phyloP scores from a whole-genome alignment of 1,284 basidiomycete genomes.

The Pseudozyma flocculosa region DNA sequence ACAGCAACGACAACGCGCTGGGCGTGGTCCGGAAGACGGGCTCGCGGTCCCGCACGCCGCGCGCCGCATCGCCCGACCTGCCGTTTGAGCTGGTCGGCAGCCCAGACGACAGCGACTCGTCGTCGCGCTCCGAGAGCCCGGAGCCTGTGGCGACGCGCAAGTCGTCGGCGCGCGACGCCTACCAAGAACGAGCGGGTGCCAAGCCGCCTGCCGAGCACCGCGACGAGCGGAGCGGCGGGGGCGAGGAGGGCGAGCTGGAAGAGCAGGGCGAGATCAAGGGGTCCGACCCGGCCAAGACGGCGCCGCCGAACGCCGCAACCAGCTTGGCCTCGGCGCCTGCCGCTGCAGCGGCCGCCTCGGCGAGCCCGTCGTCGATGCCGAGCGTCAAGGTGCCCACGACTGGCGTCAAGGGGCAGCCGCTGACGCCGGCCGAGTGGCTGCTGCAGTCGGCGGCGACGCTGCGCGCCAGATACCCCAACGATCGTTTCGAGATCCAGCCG shows the following conservation, averaged over 20 bases:
- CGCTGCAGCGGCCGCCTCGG: background rate
- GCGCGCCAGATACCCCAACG: constrained; percentile 74
- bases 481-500: constrained; percentile 65
- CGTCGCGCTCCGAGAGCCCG: constrained; percentile 28
- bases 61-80: constrained; percentile 31
- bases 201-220: too few relatives aligned
- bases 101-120: constrained; percentile 42
- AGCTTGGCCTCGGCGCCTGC: constrained; percentile 57
- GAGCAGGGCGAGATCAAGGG: constrained; percentile 63
- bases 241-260: constrained; percentile 67
- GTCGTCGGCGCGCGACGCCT: constrained; percentile 1
- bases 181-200: too few relatives aligned
- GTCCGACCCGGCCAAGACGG: constrained; percentile 13
- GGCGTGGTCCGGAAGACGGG: constrained; percentile 5
- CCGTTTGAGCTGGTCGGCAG: constrained; percentile 51
- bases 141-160: constrained; percentile 27
- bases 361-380: constrained; percentile 8
- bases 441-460: constrained; percentile 67
- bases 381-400: constrained; percentile 10
- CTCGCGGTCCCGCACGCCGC: constrained; percentile 1
- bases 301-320: constrained; percentile 9
- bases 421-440: constrained; percentile 69
- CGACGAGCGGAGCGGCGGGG: too few relatives aligned
- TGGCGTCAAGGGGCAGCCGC: constrained; percentile 5
- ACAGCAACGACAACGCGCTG: constrained; percentile 1